These are phyloP conservation scores for Rubia peregrina DNA, from an alignment of 305 asterid species.

Conservation along the genomic window DNA sequence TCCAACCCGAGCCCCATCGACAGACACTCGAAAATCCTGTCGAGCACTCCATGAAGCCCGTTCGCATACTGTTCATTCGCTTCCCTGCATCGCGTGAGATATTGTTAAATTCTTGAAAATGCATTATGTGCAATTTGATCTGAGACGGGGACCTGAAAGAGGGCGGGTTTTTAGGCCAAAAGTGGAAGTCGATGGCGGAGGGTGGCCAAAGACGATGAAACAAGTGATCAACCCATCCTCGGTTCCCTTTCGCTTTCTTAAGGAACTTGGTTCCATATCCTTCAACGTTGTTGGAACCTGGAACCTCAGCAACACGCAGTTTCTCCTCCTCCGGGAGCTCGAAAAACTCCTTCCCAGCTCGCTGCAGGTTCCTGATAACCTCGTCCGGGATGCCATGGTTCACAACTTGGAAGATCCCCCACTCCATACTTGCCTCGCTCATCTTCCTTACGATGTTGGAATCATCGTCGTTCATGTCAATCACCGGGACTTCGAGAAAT, in stretches of 20 bases:
- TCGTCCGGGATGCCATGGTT: conserved; percentile 56
- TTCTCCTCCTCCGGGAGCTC: conserved; percentile 53
- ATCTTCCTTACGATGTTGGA: conserved; percentile 25
- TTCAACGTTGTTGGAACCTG: conserved; percentile 33
- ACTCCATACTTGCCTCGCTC: conserved; percentile 38
- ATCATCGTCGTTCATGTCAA: conserved; percentile 16
- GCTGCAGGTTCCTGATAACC: conserved; percentile 34
- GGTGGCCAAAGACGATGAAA: conserved; percentile 61
- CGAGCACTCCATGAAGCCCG: conserved; percentile 25
- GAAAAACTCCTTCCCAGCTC: conserved; percentile 53
- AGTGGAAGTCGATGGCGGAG: conserved; percentile 30
- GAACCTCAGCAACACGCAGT: conserved; percentile 35
- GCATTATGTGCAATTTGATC: not conserved
- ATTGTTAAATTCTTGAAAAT: too few relatives aligned
- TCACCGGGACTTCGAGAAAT: conserved; percentile 16
- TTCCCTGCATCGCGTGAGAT: conserved; percentile 20
- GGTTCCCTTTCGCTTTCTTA: conserved; percentile 41
- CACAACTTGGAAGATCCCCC: conserved; percentile 72
- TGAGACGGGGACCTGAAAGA: conserved; percentile 35
- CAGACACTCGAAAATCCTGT: conserved; percentile 29
- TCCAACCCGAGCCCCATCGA: conserved; percentile 45
- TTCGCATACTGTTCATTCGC: conserved; percentile 31
- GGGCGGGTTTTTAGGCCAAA: conserved; percentile 61
- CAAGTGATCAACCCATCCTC: conserved; percentile 72
- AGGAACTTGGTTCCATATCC: conserved; percentile 52